Evolutionary conservation across 2,329 filamentous ascomycete species (phyloP), one percentile per base, ranked within the genome.

Genomic region (Aspergillus ochraceus): DNA sequence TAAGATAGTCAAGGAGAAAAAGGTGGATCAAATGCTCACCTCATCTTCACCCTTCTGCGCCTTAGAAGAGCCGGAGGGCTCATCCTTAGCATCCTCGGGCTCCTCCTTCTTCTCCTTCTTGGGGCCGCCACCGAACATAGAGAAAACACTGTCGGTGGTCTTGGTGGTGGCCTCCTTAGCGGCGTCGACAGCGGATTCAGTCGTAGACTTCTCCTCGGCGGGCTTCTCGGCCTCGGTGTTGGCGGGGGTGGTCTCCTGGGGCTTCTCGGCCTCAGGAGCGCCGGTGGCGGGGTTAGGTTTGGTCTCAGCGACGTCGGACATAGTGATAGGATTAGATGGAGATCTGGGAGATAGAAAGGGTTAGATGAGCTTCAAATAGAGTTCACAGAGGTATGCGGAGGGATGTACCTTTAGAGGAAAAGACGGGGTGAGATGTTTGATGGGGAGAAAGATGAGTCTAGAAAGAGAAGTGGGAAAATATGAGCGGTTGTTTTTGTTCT

Each of bases 101-200:
- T 91, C 89, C 64, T 88, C 87, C 85, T 95, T 96, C 85, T 92
- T 93, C 82, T 95, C 91, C 84, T 97, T 98, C 87, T 96, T 96
- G 62, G 91, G 91, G 64, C 95, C 95, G 65, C 95, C 95, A 70
- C 95, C 95, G 75, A 99, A 99, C 95, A 99, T 98, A 79, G 91
- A 94, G 84, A 98, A 98, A 66, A 98, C 91, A 63, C 77, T 85
- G 70, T 83, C 80, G 59, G 72, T 73, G 36, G 81, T 79, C 62
- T 77, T 77, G 50, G 71, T 69, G 55, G 75, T 71, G 52, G 77
- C 74, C 58, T 76, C 68, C 39, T 75, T 68, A 49, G 73, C 75
- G 54, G 74, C 74, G 49, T 71, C 71, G 51, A 70, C 70, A 17
- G 73, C 76, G 47, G 74, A 62, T 56, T 71, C 70, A 22, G 71